These are phyloP conservation scores for Auriscalpium microsporum DNA, from an alignment of 768 basidiomycete species.

Conservation along the genomic window DNA sequence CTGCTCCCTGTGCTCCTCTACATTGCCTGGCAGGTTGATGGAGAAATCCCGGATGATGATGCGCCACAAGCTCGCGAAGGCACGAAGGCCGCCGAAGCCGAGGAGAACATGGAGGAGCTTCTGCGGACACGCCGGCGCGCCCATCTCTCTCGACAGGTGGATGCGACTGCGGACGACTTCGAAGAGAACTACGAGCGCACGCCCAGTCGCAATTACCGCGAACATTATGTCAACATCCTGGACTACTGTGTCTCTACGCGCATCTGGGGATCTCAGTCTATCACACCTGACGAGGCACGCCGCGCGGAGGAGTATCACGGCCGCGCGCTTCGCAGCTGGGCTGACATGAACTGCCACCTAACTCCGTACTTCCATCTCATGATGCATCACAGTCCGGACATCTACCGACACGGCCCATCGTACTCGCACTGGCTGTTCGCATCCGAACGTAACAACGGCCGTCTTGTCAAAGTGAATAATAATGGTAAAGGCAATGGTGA, in stretches of 20 bases:
- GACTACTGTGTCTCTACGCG: neutral
- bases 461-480: neutral
- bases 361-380: neutral
- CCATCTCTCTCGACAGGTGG: neutral
- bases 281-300: neutral
- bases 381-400: neutral
- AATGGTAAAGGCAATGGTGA: neutral
- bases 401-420: neutral
- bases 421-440: neutral
- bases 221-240: neutral
- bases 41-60: neutral
- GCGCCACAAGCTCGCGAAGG: neutral
- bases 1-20: neutral
- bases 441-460: neutral
- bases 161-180: neutral
- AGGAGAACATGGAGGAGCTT: neutral
- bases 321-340: neutral
- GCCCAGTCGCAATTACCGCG: neutral
- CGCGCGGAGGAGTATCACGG: neutral
- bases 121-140: neutral
- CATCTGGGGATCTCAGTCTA: neutral
- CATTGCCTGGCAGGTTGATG: neutral
- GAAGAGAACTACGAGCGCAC: neutral
- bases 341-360: neutral
- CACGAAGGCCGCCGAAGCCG: neutral